Percentiles rank a stretch among this genome's conserved stretches.
phyloP scores from a whole-genome alignment of 495 filamentous ascomycete genomes.

The Penicillium maclennaniae region DNA sequence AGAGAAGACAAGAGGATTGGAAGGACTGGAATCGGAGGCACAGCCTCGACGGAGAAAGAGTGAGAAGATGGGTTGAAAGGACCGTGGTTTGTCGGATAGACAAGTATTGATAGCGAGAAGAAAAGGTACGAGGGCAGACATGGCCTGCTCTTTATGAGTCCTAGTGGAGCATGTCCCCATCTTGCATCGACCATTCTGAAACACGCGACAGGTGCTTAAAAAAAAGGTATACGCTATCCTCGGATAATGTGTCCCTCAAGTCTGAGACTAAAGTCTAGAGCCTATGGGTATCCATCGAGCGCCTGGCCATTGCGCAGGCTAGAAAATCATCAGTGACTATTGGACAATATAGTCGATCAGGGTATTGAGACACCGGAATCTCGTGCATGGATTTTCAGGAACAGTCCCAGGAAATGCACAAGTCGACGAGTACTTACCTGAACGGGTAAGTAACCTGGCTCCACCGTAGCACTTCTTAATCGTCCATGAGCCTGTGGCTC shows the following conservation, averaged over 20 bases:
- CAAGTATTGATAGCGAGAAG: too few species aligned
- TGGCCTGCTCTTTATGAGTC: constrained; percentile 2
- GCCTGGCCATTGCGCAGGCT: not conserved
- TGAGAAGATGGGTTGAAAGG: too few species aligned
- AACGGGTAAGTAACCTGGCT: too few species aligned
- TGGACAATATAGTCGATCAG: not conserved
- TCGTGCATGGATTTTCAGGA: too few species aligned
- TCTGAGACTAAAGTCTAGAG: not conserved
- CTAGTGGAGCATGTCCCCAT: constrained; percentile 1
- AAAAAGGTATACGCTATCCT: not conserved
- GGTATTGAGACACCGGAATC: too few species aligned
- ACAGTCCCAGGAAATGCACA: too few species aligned
- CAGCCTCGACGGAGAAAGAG: too few species aligned
- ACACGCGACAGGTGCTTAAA: not conserved
- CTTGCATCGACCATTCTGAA: not conserved
- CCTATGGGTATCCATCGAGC: not conserved
- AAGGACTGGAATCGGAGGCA: too few species aligned
- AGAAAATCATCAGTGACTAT: not conserved
- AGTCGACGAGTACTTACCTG: too few species aligned
- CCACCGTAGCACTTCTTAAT: too few species aligned
- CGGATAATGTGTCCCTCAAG: not conserved
- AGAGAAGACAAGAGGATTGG: too few species aligned
- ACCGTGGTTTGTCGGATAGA: too few species aligned
- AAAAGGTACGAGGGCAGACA: not conserved
- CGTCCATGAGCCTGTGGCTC: not conserved